Base-by-base conservation (phyloP, 2,329 filamentous ascomycete genomes). In the Diplodia seriata region DNA sequence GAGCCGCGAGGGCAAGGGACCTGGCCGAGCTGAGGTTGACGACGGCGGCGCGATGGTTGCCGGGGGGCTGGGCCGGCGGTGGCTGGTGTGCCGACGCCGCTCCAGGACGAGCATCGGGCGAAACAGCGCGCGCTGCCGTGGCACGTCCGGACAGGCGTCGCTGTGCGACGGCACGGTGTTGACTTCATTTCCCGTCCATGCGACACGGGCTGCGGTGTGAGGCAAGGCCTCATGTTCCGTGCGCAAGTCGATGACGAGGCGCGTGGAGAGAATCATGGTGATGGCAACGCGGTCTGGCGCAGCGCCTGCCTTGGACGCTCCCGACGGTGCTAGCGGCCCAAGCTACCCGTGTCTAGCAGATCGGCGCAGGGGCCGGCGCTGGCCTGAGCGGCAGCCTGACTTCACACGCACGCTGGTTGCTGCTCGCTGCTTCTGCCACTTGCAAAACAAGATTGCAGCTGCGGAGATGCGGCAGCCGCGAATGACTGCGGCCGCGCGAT, bases 381-480 rank as follows among this genome's bases (percentile, higher is more conserved):
- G 53, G 50, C 53, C 43, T 56, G 51, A 49, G 40, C 51, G 51
- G 23, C 33, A 65, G 63, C 63, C 59, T 63, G 59, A 36, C 59
- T 51, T 50, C 63, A 38, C 63, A 23, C 62, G 51, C 63, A 29
- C 15, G 63, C 23, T 47, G 63, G 47, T 31, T 38, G 47, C 49
- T 64, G 61, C 62, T 51, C 18, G 33, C 43, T 36, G 31, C 40
- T 56, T 49, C 62, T 51, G 38, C 50, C 57, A 50, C 40, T 56
- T 38, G 53, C 12, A 66, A 66, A 66, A 57, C 64, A 66, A 66
- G 64, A 66, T 66, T 66, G 64, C 38, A 49, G 53, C 51, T 23
- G 36, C 51, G 23, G 33, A 68, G 47, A 61, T 49, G 38, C n/a
- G 43, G 31, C 8, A 33, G 31, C 6, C 8, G 31, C 31, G 67